Base-by-base conservation (phyloP, 495 filamentous ascomycete species). In the Aspergillus nidulans region DNA sequence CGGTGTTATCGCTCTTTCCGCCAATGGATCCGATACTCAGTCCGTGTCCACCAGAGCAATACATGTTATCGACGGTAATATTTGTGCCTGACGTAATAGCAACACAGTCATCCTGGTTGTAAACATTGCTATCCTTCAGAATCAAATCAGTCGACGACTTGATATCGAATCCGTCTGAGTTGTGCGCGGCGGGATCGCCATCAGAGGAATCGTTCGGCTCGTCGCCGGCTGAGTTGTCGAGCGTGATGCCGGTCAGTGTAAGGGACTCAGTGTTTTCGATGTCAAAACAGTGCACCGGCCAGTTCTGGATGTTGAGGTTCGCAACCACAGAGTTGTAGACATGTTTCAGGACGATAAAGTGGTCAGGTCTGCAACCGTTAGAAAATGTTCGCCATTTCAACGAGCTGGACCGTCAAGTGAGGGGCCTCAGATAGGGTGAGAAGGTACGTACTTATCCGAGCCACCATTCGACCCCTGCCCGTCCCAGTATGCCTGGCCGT, bases 71-170 rank as follows among this genome's bases (percentile, higher is more conserved):
- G 47, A 59, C 46, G 54, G 63, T 64, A 38, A 77, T 67, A 26
- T 69, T 26, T 75, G 58, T 34, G 9, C 30, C 30, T 3, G 6
- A 7, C 30, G 30, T 34, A 2, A 34, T 13, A 18, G 74, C 73
- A 3, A 77, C 74, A 51, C 74, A 77, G 55, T 77, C 74, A 55
- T 77, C 74, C 58, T 77, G 74, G 57, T 77, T 77, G 53, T 66
- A 60, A 2, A 77, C 68, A 16, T 41, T 65, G 39, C 40, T 61
- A 56, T 70, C 51, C 3, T 36, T 42, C n/a, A 77, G 57, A 0
- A 59, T 54, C 8, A 70, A 48, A 56, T 72, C 62, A 49, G 57
- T 63, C 56, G 59, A 68, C 4, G 34, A 53, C 10, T 65, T 64
- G 46, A 77, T 62, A 55, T 72, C 74, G 59, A 75, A 72, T 12